These are phyloP conservation scores for Ottelia alismoides DNA, from an alignment of 106 monocot species.

Conservation along the genomic window DNA sequence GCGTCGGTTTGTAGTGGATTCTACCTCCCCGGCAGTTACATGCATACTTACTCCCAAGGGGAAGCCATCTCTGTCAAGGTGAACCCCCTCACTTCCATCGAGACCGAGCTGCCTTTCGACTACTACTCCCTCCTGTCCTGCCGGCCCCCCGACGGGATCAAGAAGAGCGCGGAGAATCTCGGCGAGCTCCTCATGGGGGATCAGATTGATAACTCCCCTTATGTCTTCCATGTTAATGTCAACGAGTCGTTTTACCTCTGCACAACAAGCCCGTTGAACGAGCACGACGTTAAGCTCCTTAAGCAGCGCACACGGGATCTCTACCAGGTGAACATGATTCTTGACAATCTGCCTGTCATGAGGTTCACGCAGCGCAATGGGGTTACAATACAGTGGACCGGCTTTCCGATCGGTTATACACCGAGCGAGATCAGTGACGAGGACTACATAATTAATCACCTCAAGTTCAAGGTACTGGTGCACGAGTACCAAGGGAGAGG, in stretches of 20 bases:
- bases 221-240: slow-evolving; percentile 25
- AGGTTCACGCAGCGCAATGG: slow-evolving; percentile 21
- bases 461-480: slow-evolving; percentile 37
- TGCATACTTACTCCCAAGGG: slow-evolving; percentile 23
- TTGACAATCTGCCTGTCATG: slow-evolving; percentile 44
- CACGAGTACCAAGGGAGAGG: slow-evolving; percentile 39
- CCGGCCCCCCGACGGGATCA: slow-evolving; percentile 23
- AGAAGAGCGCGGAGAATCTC: slow-evolving; percentile 43
- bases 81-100: slow-evolving; percentile 47
- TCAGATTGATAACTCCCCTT: slow-evolving; percentile 48
- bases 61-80: slow-evolving; percentile 28
- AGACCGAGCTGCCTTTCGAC: slow-evolving; percentile 46
- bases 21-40: slow-evolving; percentile 34
- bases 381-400: slow-evolving; percentile 31
- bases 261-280: slow-evolving; percentile 24
- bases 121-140: slow-evolving; percentile 47
- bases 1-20: slow-evolving; percentile 11
- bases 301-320: slow-evolving; percentile 34
- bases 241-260: slow-evolving; percentile 45
- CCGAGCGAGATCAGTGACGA: slow-evolving; percentile 9
- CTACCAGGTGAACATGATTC: slow-evolving; percentile 64
- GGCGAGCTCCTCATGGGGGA: slow-evolving; percentile 56
- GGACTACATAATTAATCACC: slow-evolving; percentile 41
- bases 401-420: slow-evolving; percentile 41
- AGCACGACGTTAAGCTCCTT: slow-evolving; percentile 38